A percentile compares a stretch with the other conserved stretches of the same genome.
Conservation (phyloP, 2,329 filamentous ascomycete species). For the Colletotrichum truncatum region DNA sequence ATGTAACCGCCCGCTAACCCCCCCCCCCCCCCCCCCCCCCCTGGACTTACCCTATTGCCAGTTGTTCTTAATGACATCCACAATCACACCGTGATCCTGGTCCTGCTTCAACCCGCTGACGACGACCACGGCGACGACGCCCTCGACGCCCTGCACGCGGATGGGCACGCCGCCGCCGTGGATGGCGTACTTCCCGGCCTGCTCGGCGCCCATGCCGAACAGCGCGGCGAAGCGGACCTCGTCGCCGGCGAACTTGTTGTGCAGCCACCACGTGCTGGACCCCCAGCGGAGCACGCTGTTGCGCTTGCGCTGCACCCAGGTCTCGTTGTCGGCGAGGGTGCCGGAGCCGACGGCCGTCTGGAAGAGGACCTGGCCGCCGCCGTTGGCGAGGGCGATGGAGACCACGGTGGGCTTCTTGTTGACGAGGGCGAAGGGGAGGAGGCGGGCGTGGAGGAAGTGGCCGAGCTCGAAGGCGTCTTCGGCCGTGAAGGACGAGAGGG, state of each 20-base stretch:
- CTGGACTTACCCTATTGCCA: no score
- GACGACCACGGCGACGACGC: conserved; percentile 77
- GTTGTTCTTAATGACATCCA: conserved; percentile 70
- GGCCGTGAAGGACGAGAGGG: conserved; percentile 64
- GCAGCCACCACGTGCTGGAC: conserved; percentile 75
- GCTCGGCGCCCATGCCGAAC: conserved; percentile 67
- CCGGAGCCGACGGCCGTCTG: conserved; percentile 74
- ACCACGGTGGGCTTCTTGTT: conserved; percentile 63
- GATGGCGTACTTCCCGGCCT: conserved; percentile 73
- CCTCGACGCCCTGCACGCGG: conserved; percentile 77
- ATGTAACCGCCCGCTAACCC: not conserved
- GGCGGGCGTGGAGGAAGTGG: conserved; percentile 69
- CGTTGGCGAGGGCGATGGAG: conserved; percentile 69
- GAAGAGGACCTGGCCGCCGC: conserved; percentile 68
- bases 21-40: no score
- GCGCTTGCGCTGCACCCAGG: conserved; percentile 76
- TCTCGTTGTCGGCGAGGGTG: conserved; percentile 75
- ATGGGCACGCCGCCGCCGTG: conserved; percentile 82
- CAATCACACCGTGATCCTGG: conserved; percentile 80
- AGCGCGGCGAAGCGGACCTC: conserved; percentile 72
- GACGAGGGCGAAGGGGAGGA: conserved; percentile 56
- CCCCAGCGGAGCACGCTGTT: conserved; percentile 78
- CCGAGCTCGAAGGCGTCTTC: conserved; percentile 73
- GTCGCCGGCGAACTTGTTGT: conserved; percentile 71
- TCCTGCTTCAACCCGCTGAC: conserved; percentile 81